A percentile compares a stretch with the other conserved stretches of the same genome.
These are phyloP conservation scores for Penicillium sp. DNA, from an alignment of 2,329 filamentous ascomycete genomes.

Conservation along the genomic window DNA sequence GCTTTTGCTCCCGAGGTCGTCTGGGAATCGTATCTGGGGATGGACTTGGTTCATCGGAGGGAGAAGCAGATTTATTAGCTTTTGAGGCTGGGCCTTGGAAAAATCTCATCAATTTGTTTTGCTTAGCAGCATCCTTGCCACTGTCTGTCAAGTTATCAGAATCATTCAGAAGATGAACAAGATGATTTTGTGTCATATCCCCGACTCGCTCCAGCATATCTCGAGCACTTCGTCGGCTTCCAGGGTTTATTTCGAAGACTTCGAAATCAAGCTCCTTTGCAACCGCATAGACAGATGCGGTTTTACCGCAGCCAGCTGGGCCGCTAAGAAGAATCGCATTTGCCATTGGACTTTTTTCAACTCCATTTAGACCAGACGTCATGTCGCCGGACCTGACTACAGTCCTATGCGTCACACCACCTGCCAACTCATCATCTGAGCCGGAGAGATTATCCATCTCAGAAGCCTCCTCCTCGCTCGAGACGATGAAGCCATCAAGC, in stretches of 20 bases:
- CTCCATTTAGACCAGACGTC: conserved; percentile 30
- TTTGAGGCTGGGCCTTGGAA: conserved; percentile 60
- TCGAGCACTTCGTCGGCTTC: conserved; percentile 78
- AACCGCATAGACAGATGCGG: conserved; percentile 84
- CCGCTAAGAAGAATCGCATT: conserved; percentile 89
- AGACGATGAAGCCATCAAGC: conserved; percentile 76
- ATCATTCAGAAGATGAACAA: conserved; percentile 61
- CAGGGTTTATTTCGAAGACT: conserved; percentile 89
- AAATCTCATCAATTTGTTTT: conserved; percentile 77
- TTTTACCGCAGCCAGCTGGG: conserved; percentile 87
- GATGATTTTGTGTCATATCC: conserved; percentile 94
- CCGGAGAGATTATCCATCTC: conserved; percentile 69
- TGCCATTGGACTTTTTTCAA: conserved; percentile 53
- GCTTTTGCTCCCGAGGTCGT: conserved; percentile 63
- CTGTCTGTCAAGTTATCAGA: conserved; percentile 26
- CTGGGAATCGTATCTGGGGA: conserved; percentile 36
- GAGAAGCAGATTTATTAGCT: conserved; percentile 21
- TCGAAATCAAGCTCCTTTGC: conserved; percentile 91
- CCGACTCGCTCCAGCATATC: conserved; percentile 90
- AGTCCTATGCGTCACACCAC: conserved; percentile 41
- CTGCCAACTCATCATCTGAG: conserved; percentile 52
- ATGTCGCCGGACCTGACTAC: conserved; percentile 44
- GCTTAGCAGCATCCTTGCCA: conserved; percentile 60
- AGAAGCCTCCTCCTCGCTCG: conserved; percentile 71
- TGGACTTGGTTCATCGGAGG: conserved; percentile 21